A percentile compares a stretch with the other conserved stretches of the same genome.
Evolutionary conservation across 2,329 filamentous ascomycete species (phyloP).

Genomic region (Elsinoe necatrix): DNA sequence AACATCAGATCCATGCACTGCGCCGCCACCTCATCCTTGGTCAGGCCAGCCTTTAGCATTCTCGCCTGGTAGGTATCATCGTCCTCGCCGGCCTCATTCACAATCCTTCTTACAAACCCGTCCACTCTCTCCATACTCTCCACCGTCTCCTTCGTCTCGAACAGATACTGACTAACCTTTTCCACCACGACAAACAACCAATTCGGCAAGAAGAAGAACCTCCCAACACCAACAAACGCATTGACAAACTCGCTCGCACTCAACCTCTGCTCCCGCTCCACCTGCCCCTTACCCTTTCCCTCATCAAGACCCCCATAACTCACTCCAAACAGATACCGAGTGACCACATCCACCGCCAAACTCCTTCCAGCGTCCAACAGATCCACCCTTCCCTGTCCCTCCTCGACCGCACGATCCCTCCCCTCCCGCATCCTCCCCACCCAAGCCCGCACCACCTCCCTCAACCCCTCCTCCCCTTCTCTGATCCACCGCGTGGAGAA

Average conservation of each 20-base stretch:
- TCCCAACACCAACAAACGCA: slow-evolving; percentile 46
- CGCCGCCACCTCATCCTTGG: slow-evolving; percentile 37
- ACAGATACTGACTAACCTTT: slow-evolving; percentile 30
- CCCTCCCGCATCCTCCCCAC: slow-evolving; percentile 35
- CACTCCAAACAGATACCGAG: slow-evolving; percentile 45
- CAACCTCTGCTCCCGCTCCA: slow-evolving; percentile 26
- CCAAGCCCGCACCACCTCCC: slow-evolving; percentile 37
- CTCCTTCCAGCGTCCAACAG: slow-evolving; percentile 43
- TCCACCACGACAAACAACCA: slow-evolving; percentile 35
- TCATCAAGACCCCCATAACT: slow-evolving; percentile 44
- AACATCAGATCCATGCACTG: slow-evolving; percentile 50
- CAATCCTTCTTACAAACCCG: slow-evolving; percentile 35
- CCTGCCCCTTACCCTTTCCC: slow-evolving; percentile 17
- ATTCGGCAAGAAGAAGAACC: slow-evolving; percentile 47
- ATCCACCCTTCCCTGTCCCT: slow-evolving; percentile 32
- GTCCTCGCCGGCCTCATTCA: slow-evolving; percentile 29
- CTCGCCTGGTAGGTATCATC: slow-evolving; percentile 42
- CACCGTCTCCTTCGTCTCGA: slow-evolving; percentile 28
- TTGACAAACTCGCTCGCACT: slow-evolving; percentile 46
- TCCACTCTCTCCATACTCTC: slow-evolving; percentile 36
- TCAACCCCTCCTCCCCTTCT: slow-evolving; percentile 32
- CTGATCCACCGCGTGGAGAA: slow-evolving; percentile 43
- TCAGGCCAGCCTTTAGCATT: slow-evolving; percentile 38
- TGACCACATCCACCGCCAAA: slow-evolving; percentile 48
- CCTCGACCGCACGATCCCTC: slow-evolving; percentile 21